Base-by-base conservation (phyloP, 2,329 filamentous ascomycete species). In the Akanthomyces lecanii region DNA sequence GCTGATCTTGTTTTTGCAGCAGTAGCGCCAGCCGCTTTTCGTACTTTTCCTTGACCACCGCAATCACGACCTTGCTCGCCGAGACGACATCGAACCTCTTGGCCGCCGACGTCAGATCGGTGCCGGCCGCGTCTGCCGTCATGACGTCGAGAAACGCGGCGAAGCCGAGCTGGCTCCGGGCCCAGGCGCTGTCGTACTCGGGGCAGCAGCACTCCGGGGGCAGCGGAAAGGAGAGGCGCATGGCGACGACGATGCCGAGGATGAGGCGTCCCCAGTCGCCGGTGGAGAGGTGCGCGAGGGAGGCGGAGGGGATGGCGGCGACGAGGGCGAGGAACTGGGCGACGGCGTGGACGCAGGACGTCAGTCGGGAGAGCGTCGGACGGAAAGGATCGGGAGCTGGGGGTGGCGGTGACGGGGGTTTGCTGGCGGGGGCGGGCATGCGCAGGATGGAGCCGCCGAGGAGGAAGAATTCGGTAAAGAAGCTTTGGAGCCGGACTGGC, bases 171-270 rank as follows among this genome's bases (percentile, higher is more conserved):
- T 74, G 67, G 18, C 66, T 67, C 23, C 81, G 72, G 0, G 78
- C 80, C 65, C 71, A 76, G 1, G 68, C 66, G 45, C 77, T 70
- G 57, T 76, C 72, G 62, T 73, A 76, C 5, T 68, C 73, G 0
- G 77, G 74, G 16, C 23, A 16, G 16, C 45, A 21, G 45, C 74
- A 77, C 0, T 71, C 67, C 0, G 73, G 63, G 14, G 73, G 63
- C 12, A 81, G 30, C 0, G 79, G 77, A 50, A 84, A 81, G 3
- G 79, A 82, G 36, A 83, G 69, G 1, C 79, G 76, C 54, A 81
- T 76, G 18, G 75, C 76, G 5, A 82, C 63, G 54, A 83, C 77
- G 42, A 79, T 68, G 52, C 67, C 61, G 42, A 66, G 62, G 51
- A 84, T 75, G 57, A 83, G 69, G 33, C 74, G 75, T 50, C 70